Evolutionary conservation across 2,329 filamentous ascomycete genomes (phyloP).

Genomic region (Apiospora marii): DNA sequence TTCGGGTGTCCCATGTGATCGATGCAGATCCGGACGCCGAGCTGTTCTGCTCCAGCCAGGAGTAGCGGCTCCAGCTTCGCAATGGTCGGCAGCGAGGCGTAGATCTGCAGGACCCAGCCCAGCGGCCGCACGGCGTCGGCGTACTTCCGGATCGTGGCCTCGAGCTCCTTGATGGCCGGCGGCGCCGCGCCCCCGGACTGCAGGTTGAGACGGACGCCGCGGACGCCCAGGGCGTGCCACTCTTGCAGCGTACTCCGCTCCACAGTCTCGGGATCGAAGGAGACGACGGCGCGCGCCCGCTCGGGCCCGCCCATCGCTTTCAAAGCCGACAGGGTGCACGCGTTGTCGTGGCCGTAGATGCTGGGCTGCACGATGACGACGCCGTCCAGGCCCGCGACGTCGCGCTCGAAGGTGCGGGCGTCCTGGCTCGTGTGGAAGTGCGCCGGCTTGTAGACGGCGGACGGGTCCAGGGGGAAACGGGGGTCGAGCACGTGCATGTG

Average conservation of each 20-base stretch:
- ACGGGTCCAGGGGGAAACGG: constrained; percentile 54
- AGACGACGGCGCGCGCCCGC: constrained; percentile 62
- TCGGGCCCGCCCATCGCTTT: constrained; percentile 56
- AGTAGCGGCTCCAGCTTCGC: constrained; percentile 56
- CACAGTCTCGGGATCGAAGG: constrained; percentile 60
- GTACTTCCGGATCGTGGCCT: constrained; percentile 35
- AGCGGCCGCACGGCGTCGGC: constrained; percentile 31
- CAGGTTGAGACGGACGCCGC: constrained; percentile 67
- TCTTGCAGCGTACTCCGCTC: background rate
- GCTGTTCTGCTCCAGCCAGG: constrained; percentile 38
- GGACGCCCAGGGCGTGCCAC: constrained; percentile 54
- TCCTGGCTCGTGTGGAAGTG: constrained; percentile 56
- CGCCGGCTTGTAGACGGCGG: constrained; percentile 60
- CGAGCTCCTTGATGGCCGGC: constrained; percentile 46
- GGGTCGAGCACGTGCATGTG: constrained; percentile 71
- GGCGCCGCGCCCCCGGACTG: constrained; percentile 56
- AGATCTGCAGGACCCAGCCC: constrained; percentile 49
- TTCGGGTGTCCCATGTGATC: constrained; percentile 49
- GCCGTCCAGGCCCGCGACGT: constrained; percentile 57
- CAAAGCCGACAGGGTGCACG: constrained; percentile 64
- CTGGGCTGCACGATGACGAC: constrained; percentile 69
- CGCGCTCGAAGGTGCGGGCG: constrained; percentile 58
- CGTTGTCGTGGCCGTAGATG: constrained; percentile 68
- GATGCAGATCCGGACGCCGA: constrained; percentile 62
- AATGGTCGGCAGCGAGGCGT: constrained; percentile 35